Conservation (phyloP, 1,284 basidiomycete species). For the Sporisorium reilianum region DNA sequence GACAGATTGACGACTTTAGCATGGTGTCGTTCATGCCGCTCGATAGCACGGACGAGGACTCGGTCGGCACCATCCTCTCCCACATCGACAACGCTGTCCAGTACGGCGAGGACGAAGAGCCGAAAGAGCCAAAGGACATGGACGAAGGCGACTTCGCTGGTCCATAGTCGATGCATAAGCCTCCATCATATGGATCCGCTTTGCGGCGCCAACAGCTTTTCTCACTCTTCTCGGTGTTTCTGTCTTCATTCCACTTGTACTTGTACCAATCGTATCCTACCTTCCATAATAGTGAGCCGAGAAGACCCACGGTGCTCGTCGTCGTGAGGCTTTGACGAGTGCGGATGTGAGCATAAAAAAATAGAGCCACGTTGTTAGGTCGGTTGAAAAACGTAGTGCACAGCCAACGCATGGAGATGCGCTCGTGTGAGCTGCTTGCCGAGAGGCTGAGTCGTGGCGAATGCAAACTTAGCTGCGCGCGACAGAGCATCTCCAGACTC, state of each 20-base stretch:
- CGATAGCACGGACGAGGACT: slow-evolving; percentile 89
- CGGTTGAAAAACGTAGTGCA: neutral
- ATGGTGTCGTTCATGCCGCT: slow-evolving; percentile 96
- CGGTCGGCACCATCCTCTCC: slow-evolving; percentile 87
- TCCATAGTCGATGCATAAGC: neutral
- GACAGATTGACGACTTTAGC: slow-evolving; percentile 95
- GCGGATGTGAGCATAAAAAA: neutral
- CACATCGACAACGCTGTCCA: slow-evolving; percentile 98
- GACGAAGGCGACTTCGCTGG: slow-evolving; percentile 60
- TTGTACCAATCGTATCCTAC: neutral
- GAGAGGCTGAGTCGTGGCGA: slow-evolving; percentile 17
- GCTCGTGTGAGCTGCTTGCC: slow-evolving; percentile 5
- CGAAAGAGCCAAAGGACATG: slow-evolving; percentile 68
- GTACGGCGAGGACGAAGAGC: slow-evolving; percentile 72
- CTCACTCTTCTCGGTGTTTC: neutral
- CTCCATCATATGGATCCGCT: too few species aligned
- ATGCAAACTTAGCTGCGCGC: neutral
- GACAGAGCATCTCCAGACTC: neutral
- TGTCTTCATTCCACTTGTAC: neutral
- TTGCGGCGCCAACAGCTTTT: neutral
- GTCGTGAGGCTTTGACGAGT: neutral
- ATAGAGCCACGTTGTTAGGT: neutral
- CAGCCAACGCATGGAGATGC: neutral
- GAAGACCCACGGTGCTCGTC: too few species aligned
- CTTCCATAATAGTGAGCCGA: too few species aligned